Percentiles rank a stretch among this genome's conserved stretches.
Evolutionary conservation across 805 yeast genomes (phyloP).

Genomic region (Myxozyma nipponensis): DNA sequence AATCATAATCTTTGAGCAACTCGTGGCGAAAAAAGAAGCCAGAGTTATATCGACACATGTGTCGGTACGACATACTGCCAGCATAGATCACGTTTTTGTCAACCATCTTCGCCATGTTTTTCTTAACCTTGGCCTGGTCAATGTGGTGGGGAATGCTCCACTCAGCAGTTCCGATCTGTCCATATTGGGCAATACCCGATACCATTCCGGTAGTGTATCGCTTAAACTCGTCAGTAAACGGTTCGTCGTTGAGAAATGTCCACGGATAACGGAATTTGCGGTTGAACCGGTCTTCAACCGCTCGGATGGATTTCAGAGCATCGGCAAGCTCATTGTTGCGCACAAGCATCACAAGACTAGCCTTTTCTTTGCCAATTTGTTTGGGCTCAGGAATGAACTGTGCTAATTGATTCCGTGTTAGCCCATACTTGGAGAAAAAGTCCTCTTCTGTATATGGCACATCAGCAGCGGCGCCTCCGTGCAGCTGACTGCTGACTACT

Average conservation of each 20-base stretch:
- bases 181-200: constrained; percentile 69
- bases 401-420: constrained; percentile 13
- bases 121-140: constrained; percentile 52
- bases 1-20: constrained; percentile 67
- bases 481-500: too few species aligned
- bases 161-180: constrained; percentile 65
- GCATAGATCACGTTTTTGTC: constrained; percentile 58
- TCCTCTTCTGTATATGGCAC: constrained; percentile 15
- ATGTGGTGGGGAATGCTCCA: constrained; percentile 79
- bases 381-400: constrained; percentile 9
- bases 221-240: constrained; percentile 68
- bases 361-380: constrained; percentile 60
- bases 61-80: constrained; percentile 64
- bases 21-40: constrained; percentile 85
- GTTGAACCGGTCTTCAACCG: constrained; percentile 79
- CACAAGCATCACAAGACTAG: constrained; percentile 82
- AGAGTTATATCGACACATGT: constrained; percentile 93
- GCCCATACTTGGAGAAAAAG: constrained; percentile 7
- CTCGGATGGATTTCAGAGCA: constrained; percentile 57
- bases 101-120: constrained; percentile 44
- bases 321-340: constrained; percentile 62
- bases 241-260: constrained; percentile 84
- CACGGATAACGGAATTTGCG: constrained; percentile 74
- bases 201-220: constrained; percentile 49
- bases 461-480: not conserved